phyloP scores from a whole-genome alignment of 331 rosid species.

The Saraca asoca region DNA sequence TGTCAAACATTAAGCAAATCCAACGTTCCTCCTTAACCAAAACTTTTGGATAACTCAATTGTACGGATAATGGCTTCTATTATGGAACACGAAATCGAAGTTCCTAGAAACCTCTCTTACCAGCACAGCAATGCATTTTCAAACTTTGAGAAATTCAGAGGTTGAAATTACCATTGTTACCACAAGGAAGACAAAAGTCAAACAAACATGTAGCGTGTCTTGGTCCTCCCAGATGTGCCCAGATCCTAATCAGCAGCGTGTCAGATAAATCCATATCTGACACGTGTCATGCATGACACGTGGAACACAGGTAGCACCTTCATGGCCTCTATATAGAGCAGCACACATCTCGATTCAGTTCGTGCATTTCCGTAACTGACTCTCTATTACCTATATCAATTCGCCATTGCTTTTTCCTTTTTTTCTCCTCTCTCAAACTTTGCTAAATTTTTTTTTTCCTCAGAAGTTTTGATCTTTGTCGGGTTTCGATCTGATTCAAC shows the following conservation, averaged over 20 bases:
- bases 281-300: conserved; percentile 41
- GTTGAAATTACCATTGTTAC: too few relatives aligned
- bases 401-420: not conserved
- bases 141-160: too few relatives aligned
- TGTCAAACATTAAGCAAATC: too few relatives aligned
- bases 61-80: too few relatives aligned
- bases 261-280: conserved; percentile 9
- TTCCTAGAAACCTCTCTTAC: too few relatives aligned
- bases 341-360: not conserved
- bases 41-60: too few relatives aligned
- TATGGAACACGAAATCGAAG: too few relatives aligned
- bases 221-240: not conserved
- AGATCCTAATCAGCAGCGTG: conserved; percentile 45
- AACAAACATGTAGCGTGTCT: not conserved
- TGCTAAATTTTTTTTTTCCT: not conserved
- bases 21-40: too few relatives aligned
- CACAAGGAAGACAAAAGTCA: too few relatives aligned
- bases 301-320: conserved; percentile 25
- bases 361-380: conserved; percentile 26
- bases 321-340: conserved; percentile 37
- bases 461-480: not conserved
- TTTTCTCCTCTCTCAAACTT: not conserved
- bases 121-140: too few relatives aligned
- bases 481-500: not conserved
- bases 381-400: not conserved